Evolutionary conservation across 179 eudicot genomes (phyloP), one percentile per base, ranked within the genome.

Genomic region (Beta corolliflora): DNA sequence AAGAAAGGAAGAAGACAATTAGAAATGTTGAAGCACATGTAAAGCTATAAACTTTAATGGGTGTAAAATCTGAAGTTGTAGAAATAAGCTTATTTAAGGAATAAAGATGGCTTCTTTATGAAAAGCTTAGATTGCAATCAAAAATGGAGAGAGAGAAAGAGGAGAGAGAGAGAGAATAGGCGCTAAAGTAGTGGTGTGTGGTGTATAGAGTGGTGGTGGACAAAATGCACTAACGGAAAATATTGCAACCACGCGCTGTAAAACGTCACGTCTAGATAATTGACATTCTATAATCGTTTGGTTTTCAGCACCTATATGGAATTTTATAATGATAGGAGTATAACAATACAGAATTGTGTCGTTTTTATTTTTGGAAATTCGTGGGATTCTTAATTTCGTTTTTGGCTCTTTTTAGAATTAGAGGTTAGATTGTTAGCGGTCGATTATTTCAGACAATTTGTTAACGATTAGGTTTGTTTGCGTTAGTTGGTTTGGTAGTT

Each of bases 11-110:
- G 80, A 76, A 60, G 72, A 76, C 76, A 80, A 80, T 50, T 7
- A 80, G 68, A 73, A 78, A 81, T 25, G 76, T 50, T 12, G 67
- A 19, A 77, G 84, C 87, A 84, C 87, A 81, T 84, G 87, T 14
- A 52, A 73, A 74, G 82, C 84, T 78, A 84, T 82, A 81, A 83
- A 59, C 81, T 76, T 76, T 80, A 63, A 41, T 54, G n/a, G 58
- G 52, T 36, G 48, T 25, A 59, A 54, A 82, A 41, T 11, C 11
- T 36, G 64, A 19, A 54, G 41, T 3, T 36, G 3, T 36, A 36
- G 3, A 36, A 36, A 36, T 0, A 36, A 36, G 41, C 41, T 36
- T 50, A 67, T 29, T 18, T 56, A 55, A 76, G 53, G n/a, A 71
- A 80, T 59, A 75, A 83, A 81, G 60, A 81, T 59, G 72, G 67